A percentile compares a stretch with the other conserved stretches of the same genome.
Evolutionary conservation across 352 stramenopile genomes (phyloP).

Genomic region (Phytopythium vexans): DNA sequence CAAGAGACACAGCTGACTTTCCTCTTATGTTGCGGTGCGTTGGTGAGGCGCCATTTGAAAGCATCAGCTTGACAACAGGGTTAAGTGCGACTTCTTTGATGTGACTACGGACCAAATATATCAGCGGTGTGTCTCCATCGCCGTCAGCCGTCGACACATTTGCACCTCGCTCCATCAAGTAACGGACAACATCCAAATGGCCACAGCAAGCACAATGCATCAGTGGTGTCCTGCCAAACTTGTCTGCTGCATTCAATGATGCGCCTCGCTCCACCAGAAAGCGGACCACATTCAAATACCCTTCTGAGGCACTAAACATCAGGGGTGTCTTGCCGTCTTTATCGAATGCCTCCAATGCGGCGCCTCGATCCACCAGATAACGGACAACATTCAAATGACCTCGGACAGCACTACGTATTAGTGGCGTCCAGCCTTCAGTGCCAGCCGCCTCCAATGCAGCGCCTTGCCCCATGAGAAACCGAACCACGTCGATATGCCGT

Average conservation of each 20-base stretch:
- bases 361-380: neutral
- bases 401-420: slow-evolving; percentile 1
- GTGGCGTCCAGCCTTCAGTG: slow-evolving; percentile 1
- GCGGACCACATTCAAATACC: neutral
- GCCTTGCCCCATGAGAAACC: too few species aligned
- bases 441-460: too few species aligned
- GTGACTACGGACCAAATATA: too few species aligned
- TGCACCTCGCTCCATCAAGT: neutral
- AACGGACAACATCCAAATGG: neutral
- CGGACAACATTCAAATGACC: neutral
- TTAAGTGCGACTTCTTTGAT: too few species aligned
- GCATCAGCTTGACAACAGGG: too few species aligned
- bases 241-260: neutral
- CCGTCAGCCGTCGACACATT: too few species aligned
- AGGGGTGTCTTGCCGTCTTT: slow-evolving; percentile 1
- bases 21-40: neutral
- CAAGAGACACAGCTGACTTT: neutral
- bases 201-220: neutral
- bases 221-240: neutral
- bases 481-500: too few species aligned
- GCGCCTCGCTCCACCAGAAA: slow-evolving; percentile 3
- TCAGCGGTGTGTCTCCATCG: too few species aligned
- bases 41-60: neutral
- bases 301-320: slow-evolving; percentile 3
- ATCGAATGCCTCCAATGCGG: slow-evolving; percentile 1